Evolutionary conservation across 345 rosid species (phyloP), one percentile per base, ranked within the genome.

Genomic region (Limnanthes douglasii): DNA sequence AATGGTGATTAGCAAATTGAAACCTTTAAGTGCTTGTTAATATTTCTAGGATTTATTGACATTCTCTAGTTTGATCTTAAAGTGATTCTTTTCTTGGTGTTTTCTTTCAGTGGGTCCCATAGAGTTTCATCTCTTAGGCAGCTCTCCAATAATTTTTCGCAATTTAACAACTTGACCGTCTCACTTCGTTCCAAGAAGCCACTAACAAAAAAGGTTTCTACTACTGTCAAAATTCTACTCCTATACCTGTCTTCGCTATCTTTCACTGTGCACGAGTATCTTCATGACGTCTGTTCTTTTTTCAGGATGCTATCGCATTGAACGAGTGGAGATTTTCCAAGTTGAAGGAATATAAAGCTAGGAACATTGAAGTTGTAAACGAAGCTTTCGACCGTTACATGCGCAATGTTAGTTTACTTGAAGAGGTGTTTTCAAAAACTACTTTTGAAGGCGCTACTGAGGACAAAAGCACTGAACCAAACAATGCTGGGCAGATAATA

Each of bases 241-340:
- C n/a, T n/a, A n/a, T n/a, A n/a, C n/a, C n/a, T n/a, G n/a, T n/a
- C n/a, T n/a, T n/a, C n/a, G n/a, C n/a, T n/a, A n/a, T n/a, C n/a
- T n/a, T n/a, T n/a, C n/a, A n/a, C n/a, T n/a, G n/a, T n/a, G n/a
- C n/a, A n/a, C n/a, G n/a, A n/a, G n/a, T n/a, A n/a, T n/a, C n/a
- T n/a, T n/a, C n/a, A n/a, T n/a, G n/a, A n/a, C n/a, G n/a, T 27
- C 41, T 51, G 21, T 34, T 51, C 6, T 27, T 55, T 37, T 65
- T 61, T 36, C 66, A 84, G 98, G 96, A 90, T 65, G 96, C 88
- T 40, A 64, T 67, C 19, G 65, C 69, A 29, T 65, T 90, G 34
- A 90, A 84, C 31, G 93, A 77, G 44, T 90, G 98, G 98, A 71
- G 98, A 62, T 84, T 84, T 65, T 57, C 67, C 18, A 90, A 70